Evolutionary conservation across 2,329 filamentous ascomycete genomes (phyloP).

Genomic region (Chaetothyriales sp.): DNA sequence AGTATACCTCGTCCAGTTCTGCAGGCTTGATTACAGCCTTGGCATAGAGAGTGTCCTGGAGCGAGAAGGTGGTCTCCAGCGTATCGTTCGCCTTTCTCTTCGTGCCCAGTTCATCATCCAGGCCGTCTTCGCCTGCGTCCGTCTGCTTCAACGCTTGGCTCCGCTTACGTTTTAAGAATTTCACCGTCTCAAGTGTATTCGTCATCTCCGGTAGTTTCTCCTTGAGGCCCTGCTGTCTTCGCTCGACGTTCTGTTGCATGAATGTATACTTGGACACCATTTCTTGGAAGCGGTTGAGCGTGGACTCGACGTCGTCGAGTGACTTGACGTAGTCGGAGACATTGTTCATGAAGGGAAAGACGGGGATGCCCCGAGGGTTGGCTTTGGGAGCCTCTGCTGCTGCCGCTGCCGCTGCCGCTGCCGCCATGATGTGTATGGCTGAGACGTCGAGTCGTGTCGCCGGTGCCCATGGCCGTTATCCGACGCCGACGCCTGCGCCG

Average conservation of each 20-base stretch:
- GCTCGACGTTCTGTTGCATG: conserved; percentile 90
- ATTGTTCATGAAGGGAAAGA: conserved; percentile 35
- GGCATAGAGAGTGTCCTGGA: conserved; percentile 90
- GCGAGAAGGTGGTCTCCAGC: conserved; percentile 81
- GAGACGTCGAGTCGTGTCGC: background rate
- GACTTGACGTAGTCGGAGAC: conserved; percentile 34
- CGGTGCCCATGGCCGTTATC: too few species aligned
- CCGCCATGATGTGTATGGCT: background rate
- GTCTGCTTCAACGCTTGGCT: background rate
- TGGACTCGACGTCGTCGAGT: conserved; percentile 33
- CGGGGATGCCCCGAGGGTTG: conserved; percentile 34
- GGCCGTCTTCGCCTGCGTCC: conserved; percentile 1
- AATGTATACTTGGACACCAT: conserved; percentile 88
- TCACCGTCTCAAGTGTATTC: conserved; percentile 86
- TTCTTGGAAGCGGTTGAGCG: conserved; percentile 34
- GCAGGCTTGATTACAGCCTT: conserved; percentile 71
- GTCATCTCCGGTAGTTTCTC: conserved; percentile 97
- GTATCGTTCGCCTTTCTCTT: background rate
- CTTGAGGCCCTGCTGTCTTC: conserved; percentile 64
- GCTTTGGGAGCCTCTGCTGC: conserved; percentile 15
- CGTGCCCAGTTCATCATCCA: conserved; percentile 19
- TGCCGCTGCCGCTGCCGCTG: background rate
- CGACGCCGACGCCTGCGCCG: too few species aligned
- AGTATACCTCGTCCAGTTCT: conserved; percentile 65
- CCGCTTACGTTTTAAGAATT: conserved; percentile 64